These are phyloP conservation scores for Diaporthe vexans DNA, from an alignment of 2,329 filamentous ascomycete genomes.

Conservation along the genomic window DNA sequence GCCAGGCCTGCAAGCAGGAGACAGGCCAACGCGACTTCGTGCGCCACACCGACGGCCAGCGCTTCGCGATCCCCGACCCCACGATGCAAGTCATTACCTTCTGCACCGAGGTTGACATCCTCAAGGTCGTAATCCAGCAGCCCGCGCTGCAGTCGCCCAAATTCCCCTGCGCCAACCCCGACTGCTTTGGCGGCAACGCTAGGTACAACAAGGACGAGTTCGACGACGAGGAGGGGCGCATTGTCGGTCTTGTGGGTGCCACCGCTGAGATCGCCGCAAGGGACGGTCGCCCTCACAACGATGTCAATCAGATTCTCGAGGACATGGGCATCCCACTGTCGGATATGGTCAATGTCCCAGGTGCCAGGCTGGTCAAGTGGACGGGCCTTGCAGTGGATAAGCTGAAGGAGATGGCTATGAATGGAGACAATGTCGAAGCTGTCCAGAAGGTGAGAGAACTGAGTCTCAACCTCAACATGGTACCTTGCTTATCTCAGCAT, in stretches of 20 bases:
- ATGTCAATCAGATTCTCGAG: not conserved
- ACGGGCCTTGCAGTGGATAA: not conserved
- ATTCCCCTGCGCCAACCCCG: not conserved
- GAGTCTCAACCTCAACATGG: not conserved
- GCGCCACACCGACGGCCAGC: not conserved
- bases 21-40: conserved; percentile 27
- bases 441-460: not conserved
- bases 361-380: not conserved
- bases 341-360: not conserved
- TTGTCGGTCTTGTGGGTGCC: not conserved
- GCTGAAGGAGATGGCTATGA: not conserved
- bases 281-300: not conserved
- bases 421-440: not conserved
- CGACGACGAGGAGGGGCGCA: not conserved
- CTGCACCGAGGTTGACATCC: not conserved
- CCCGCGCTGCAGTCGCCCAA: not conserved
- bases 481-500: not conserved
- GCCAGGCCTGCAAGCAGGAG: not conserved
- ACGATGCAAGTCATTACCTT: not conserved
- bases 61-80: conserved; percentile 1
- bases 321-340: not conserved
- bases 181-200: not conserved
- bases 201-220: not conserved
- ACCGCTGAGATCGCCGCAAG: not conserved
- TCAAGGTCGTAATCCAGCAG: not conserved